Evolutionary conservation across 2,329 filamentous ascomycete genomes (phyloP), one percentile per base, ranked within the genome.

Genomic region (Tolypocladium endophyticum): DNA sequence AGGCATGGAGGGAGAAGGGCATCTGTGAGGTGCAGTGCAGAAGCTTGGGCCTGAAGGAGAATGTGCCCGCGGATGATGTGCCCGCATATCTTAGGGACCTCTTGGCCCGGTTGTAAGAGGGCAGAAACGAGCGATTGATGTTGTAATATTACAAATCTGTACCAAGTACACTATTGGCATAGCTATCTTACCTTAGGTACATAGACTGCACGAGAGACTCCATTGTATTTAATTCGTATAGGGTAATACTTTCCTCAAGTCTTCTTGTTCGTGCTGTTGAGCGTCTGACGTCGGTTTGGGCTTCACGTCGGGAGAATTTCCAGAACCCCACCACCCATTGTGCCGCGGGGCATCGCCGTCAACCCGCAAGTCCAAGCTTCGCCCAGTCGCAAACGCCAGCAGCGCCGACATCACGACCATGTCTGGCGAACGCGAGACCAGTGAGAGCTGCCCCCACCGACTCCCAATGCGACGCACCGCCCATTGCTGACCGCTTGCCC

Each of bases 1-100:
- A 83, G 63, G 77, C 77, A 4, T 96, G 89, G 87, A 76, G 68
- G 53, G 74, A 81, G 43, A 74, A 79, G 1, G 76, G 77, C 53
- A 72, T 76, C n/a, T 82, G 88, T 43, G 92, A 96, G 71, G 83
- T 96, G 36, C 90, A 96, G 69, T 93, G 90, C 73, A 81, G 90
- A 61, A 80, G 82, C 59, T 75, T 93, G 33, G 80, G 78, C 0
- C 62, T 89, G 20, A 87, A 82, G 64, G 79, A 87, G 63, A 76
- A 83, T 18, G 82, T 91, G 18, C 66, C 76, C 3, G 60, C 85
- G 7, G 75, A 78, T 1, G 61, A 61, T 14, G 59, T 76, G n/a
- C 74, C 76, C 14, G 67, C 67, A 4, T 77, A 80, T 68, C 76
- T 87, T 20, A 73, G 77, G 1, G 61, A 60, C 6, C 54, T 76